phyloP scores from a whole-genome alignment of 345 rosid species.

The Leavenworthia alabamica region DNA sequence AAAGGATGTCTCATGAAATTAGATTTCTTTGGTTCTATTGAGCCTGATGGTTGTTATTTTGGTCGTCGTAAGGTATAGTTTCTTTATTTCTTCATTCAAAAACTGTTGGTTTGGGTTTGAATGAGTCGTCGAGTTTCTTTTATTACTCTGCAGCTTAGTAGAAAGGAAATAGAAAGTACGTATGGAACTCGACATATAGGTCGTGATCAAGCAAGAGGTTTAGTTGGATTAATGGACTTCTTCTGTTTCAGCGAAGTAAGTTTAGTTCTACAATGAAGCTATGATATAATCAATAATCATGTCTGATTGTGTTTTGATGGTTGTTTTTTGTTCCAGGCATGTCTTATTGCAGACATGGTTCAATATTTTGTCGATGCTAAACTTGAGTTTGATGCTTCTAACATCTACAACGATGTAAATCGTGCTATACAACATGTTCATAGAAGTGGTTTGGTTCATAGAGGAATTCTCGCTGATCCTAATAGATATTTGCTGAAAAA shows the following conservation, averaged over 20 bases:
- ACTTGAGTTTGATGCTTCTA: constrained; percentile 90
- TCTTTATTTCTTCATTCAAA: neutral
- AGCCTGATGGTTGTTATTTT: constrained; percentile 89
- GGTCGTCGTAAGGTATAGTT: constrained; percentile 73
- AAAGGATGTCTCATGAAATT: constrained; percentile 83
- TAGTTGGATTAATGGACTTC: constrained; percentile 96
- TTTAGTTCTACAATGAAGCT: neutral
- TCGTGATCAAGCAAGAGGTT: constrained; percentile 78
- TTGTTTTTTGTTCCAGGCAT: constrained; percentile 48
- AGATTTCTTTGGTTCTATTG: constrained; percentile 98
- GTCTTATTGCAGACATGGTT: constrained; percentile 92
- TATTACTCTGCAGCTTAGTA: constrained; percentile 49
- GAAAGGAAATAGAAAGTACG: constrained; percentile 52
- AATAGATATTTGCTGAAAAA: constrained; percentile 73
- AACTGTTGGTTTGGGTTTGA: constrained; percentile 1
- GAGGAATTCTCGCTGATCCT: constrained; percentile 86
- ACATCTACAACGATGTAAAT: constrained; percentile 89
- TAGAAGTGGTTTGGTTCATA: constrained; percentile 81
- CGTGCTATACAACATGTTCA: constrained; percentile 95
- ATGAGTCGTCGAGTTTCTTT: neutral
- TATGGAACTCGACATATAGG: constrained; percentile 94
- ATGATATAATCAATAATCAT: neutral
- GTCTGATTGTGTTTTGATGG: neutral
- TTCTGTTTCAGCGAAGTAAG: constrained; percentile 96
- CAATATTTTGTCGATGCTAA: constrained; percentile 87